Evolutionary conservation across 2,329 filamentous ascomycete genomes (phyloP), one percentile per base, ranked within the genome.

Genomic region (Nigrospora osmanthi): DNA sequence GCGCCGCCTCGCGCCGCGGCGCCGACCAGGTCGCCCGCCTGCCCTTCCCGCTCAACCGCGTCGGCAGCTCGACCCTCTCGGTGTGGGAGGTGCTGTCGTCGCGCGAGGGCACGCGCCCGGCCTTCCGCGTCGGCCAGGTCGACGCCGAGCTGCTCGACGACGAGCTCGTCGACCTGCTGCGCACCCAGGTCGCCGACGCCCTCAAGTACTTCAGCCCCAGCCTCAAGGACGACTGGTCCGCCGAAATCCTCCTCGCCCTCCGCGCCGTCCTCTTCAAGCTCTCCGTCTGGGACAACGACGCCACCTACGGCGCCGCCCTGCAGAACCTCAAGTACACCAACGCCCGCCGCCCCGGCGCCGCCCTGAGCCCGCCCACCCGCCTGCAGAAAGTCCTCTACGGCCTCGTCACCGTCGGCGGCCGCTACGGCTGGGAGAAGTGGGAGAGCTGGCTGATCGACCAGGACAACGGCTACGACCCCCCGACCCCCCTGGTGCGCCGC

Each of bases 131-230:
- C 28, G 89, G 91, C 28, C 93, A 98, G 67, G 88, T 97, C 37
- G 93, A 98, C 64, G 89, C 93, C 34, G 93, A 97, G 64, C 73
- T 98, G 41, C 76, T 98, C 15, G 93, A 98, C 64, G 89, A 95
- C 60, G 93, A 97, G 68, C 74, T 98, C 38, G 73, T 97, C 19
- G 79, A 80, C n/a, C 75, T 97, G 52, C 71, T 98, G 47, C 89
- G 87, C 60, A 80, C 78, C 6, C 91, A 98, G 66, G 88, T 93
- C 31, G 85, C 82, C 53, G 89, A 96, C 53, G 93, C 83, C 12
- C 70, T 97, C 47, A 94, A 90, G 61, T 93, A 95, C 63, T 85
- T 90, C 39, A 83, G 83, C 53, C 65, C 76, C 28, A 71, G 90
- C 62, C 67, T 95, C 38, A 80, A 85, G 47, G 89, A 95, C 62